phyloP scores from a whole-genome alignment of 208 protist genomes.

The Cochliopodium minus region DNA sequence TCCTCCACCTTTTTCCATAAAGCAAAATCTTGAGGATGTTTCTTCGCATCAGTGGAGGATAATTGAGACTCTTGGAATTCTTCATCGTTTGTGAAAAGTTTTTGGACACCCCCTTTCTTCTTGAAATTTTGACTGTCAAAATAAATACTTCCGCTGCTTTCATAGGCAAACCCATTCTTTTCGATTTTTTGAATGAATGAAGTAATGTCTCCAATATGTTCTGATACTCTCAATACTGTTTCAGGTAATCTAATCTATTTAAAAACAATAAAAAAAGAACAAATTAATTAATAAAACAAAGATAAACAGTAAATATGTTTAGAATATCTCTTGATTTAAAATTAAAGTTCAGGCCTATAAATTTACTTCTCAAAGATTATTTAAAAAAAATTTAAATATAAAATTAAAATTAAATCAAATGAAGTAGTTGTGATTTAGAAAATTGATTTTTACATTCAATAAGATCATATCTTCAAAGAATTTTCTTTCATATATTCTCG shows the following conservation, averaged over 20 bases:
- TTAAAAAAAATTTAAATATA: too few relatives aligned
- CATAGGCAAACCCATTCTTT: constrained; percentile 84
- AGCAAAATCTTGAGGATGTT: constrained; percentile 76
- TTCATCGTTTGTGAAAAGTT: constrained; percentile 61
- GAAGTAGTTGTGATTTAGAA: too few relatives aligned
- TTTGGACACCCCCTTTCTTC: constrained; percentile 23
- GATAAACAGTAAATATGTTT: too few relatives aligned
- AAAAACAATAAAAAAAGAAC: too few relatives aligned
- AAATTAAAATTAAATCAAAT: too few relatives aligned
- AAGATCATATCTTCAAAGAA: constrained; percentile 74
- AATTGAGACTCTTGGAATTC: too few relatives aligned
- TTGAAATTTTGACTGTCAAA: constrained; percentile 73
- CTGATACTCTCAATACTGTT: constrained; percentile 81
- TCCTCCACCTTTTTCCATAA: constrained; percentile 94
- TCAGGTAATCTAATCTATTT: too few relatives aligned
- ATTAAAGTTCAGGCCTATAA: too few relatives aligned
- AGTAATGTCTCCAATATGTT: constrained; percentile 87
- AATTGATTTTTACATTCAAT: constrained; percentile 57
- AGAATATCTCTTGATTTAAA: too few relatives aligned
- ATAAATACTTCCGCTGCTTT: constrained; percentile 68
- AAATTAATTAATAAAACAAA: too few relatives aligned
- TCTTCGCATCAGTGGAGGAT: too few relatives aligned
- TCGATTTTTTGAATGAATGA: constrained; percentile 76
- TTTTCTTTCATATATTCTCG: constrained; percentile 55
- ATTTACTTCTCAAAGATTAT: too few relatives aligned